Conservation (phyloP, 129 eudicot genomes). For the Smallanthus sonchifolius region DNA sequence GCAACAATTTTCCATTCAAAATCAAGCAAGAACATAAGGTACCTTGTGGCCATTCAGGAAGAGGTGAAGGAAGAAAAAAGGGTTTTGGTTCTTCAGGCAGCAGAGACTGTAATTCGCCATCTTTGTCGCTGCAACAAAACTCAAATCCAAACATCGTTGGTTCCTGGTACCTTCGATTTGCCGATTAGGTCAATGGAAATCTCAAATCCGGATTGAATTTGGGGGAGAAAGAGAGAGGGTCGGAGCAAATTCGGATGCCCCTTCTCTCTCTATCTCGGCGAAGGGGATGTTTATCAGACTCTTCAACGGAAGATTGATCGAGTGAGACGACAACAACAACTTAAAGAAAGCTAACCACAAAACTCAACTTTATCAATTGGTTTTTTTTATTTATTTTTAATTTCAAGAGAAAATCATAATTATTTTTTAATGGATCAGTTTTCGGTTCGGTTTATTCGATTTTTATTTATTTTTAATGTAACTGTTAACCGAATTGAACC, state of each 20-base stretch:
- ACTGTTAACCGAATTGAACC: no score
- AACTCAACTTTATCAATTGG: no score
- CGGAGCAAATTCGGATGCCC: neutral
- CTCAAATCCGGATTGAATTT: neutral
- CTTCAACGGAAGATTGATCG: no score
- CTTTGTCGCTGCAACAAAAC: slow-evolving; percentile 47
- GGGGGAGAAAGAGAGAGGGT: slow-evolving; percentile 15
- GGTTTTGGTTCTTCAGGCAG: slow-evolving; percentile 34
- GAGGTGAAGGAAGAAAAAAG: slow-evolving; percentile 68
- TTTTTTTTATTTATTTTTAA: no score
- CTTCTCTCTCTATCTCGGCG: neutral
- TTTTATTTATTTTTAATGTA: no score
- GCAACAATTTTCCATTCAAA: neutral
- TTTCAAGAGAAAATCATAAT: no score
- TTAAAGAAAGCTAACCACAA: no score
- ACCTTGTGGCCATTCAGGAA: slow-evolving; percentile 96
- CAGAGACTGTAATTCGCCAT: slow-evolving; percentile 24
- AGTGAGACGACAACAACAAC: no score
- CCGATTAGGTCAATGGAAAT: no score
- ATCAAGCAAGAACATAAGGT: neutral
- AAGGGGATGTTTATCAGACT: neutral
- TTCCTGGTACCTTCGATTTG: neutral
- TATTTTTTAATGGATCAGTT: no score
- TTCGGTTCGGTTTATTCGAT: no score
- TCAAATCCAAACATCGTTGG: slow-evolving; percentile 52